Percentiles rank a stretch among this genome's conserved stretches.
Evolutionary conservation across 768 basidiomycete species (phyloP).

Genomic region (Xanthoconium purpureum): DNA sequence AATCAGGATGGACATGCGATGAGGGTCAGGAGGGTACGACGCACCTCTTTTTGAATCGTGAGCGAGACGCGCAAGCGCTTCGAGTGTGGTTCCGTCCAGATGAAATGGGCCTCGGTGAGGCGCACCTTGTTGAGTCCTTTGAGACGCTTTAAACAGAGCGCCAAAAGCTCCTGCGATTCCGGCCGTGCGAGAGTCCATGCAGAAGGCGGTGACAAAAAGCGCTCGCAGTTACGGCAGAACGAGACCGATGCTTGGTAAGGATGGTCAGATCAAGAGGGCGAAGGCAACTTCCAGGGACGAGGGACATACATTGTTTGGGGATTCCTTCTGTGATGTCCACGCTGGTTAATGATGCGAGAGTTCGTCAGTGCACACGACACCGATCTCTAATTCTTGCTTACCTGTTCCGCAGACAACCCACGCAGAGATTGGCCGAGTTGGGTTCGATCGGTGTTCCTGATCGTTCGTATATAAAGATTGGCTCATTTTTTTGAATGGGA

Average conservation of each 20-base stretch:
- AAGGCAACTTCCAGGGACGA: no score
- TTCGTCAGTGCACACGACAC: background rate
- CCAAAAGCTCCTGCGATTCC: constrained; percentile 90
- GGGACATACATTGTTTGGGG: constrained; percentile 76
- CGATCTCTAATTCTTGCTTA: constrained; percentile 35
- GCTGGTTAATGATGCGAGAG: constrained; percentile 34
- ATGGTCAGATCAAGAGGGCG: background rate
- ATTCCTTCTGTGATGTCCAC: constrained; percentile 99
- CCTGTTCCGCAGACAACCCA: constrained; percentile 86
- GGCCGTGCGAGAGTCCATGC: constrained; percentile 84
- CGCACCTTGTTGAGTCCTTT: constrained; percentile 93
- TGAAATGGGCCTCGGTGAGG: constrained; percentile 96
- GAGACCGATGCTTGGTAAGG: constrained; percentile 69
- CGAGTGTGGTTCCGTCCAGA: constrained; percentile 99
- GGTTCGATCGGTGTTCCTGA: constrained; percentile 83
- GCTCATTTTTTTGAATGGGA: background rate
- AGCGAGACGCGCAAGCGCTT: constrained; percentile 89
- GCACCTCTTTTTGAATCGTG: constrained; percentile 97
- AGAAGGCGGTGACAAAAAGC: constrained; percentile 87
- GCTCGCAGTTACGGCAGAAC: constrained; percentile 94
- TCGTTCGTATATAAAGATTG: constrained; percentile 6
- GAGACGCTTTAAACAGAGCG: constrained; percentile 92
- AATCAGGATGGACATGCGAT: background rate
- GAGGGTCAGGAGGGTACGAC: constrained; percentile 10
- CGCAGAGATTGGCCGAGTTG: constrained; percentile 90